A percentile compares a stretch with the other conserved stretches of the same genome.
phyloP scores from a whole-genome alignment of 148 eudicot genomes.

The Diospyros lotus region DNA sequence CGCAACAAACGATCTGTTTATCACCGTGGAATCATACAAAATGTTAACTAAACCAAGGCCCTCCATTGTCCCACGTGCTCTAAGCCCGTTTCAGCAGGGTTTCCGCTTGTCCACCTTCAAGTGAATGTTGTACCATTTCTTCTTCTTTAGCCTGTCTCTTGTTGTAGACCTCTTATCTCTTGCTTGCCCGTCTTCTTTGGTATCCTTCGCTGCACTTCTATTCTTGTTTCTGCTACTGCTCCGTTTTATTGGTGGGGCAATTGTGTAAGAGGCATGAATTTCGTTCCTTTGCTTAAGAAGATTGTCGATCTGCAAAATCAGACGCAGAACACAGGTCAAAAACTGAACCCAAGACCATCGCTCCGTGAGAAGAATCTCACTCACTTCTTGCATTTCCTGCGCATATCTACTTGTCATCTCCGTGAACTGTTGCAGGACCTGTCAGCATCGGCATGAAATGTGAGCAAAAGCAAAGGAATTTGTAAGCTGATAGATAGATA shows the following conservation, averaged over 20 bases:
- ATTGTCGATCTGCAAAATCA: conserved; percentile 65
- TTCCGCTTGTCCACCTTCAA: conserved; percentile 65
- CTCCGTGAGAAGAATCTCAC: conserved; percentile 17
- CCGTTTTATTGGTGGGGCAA: conserved; percentile 51
- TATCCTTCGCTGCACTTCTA: conserved; percentile 46
- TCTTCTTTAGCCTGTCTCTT: conserved; percentile 72
- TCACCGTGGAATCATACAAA: neutral
- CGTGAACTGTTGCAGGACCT: conserved; percentile 86
- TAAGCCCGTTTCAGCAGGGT: conserved; percentile 44
- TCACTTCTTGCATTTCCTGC: conserved; percentile 86
- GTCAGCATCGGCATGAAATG: conserved; percentile 15
- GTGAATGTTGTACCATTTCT: conserved; percentile 78
- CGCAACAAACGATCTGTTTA: neutral
- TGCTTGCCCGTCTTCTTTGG: conserved; percentile 50
- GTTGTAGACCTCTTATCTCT: conserved; percentile 53
- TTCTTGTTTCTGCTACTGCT: conserved; percentile 59
- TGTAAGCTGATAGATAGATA: neutral
- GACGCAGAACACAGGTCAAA: neutral
- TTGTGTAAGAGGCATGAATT: conserved; percentile 73
- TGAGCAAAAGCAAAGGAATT: conserved; percentile 5
- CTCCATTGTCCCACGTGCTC: neutral
- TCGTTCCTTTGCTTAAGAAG: conserved; percentile 78
- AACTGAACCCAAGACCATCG: neutral
- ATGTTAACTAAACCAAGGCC: neutral
- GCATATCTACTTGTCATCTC: conserved; percentile 87